Percentiles rank a stretch among this genome's conserved stretches.
These are phyloP conservation scores for Zoysia japonica DNA, from an alignment of 176 grass and related monocot species.

Conservation along the genomic window DNA sequence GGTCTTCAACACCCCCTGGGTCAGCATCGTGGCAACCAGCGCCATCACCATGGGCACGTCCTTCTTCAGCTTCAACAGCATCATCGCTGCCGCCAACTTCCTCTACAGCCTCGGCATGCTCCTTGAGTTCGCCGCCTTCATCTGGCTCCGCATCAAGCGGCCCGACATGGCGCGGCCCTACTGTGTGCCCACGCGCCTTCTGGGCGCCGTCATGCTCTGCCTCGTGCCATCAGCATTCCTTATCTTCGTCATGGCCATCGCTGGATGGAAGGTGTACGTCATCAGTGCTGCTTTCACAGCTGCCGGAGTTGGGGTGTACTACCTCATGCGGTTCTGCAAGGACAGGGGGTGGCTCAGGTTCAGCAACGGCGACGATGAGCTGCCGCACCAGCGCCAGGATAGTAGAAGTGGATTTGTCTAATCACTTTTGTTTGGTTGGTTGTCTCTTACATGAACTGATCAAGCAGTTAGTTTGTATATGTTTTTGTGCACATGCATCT, in stretches of 20 bases:
- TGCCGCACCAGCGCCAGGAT: conserved; percentile 13
- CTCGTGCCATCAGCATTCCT: conserved; percentile 73
- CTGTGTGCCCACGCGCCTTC: conserved; percentile 48
- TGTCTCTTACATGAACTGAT: not conserved
- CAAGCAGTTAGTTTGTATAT: not conserved
- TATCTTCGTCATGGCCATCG: conserved; percentile 84
- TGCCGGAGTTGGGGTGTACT: conserved; percentile 51
- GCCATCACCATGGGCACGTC: conserved; percentile 77
- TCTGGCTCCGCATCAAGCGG: conserved; percentile 59
- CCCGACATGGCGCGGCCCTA: conserved; percentile 57
- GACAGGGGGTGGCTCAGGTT: conserved; percentile 52
- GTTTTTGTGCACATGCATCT: not conserved
- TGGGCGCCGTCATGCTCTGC: conserved; percentile 48
- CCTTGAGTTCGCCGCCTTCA: conserved; percentile 82
- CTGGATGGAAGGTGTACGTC: conserved; percentile 74
- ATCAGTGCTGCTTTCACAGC: conserved; percentile 59
- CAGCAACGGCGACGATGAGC: conserved; percentile 27
- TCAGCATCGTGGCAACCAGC: conserved; percentile 60
- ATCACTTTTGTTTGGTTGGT: not conserved
- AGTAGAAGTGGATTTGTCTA: conserved; percentile 23
- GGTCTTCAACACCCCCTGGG: conserved; percentile 71
- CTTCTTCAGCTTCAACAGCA: conserved; percentile 84
- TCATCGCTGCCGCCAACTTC: conserved; percentile 85
- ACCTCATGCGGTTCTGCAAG: conserved; percentile 63
- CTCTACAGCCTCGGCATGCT: conserved; percentile 95